phyloP scores from a whole-genome alignment of 225 moss, liverwort and hornwort species.

The Marchantia polymorpha region DNA sequence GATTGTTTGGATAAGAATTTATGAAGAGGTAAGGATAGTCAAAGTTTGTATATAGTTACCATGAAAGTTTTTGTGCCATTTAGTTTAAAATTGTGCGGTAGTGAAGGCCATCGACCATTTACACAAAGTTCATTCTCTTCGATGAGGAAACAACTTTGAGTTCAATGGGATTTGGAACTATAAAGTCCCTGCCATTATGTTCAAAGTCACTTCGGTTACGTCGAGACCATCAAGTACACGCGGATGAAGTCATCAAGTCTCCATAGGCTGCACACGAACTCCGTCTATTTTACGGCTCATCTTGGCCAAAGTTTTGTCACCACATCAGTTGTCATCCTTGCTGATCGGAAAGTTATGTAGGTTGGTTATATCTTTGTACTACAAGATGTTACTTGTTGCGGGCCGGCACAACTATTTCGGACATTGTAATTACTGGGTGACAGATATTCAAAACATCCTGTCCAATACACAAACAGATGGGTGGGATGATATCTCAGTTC shows the following conservation, averaged over 20 bases:
- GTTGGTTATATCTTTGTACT: too few species aligned
- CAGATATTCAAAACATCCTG: too few species aligned
- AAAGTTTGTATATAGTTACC: not conserved
- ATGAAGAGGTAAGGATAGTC: slow-evolving; percentile 36
- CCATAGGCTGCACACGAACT: not conserved
- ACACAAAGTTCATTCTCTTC: too few species aligned
- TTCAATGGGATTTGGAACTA: not conserved
- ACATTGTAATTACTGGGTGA: too few species aligned
- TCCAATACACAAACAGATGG: too few species aligned
- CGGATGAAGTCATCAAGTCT: too few species aligned
- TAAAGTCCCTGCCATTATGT: not conserved
- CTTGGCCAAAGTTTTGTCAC: not conserved
- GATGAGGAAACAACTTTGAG: not conserved
- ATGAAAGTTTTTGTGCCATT: not conserved
- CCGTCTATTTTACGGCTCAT: not conserved
- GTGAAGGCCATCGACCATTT: not conserved
- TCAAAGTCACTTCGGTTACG: not conserved
- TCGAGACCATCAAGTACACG: not conserved
- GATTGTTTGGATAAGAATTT: slow-evolving; percentile 41
- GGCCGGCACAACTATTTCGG: too few species aligned
- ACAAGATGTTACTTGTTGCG: too few species aligned
- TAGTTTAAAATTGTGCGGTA: not conserved
- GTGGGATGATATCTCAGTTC: too few species aligned
- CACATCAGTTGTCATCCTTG: not conserved
- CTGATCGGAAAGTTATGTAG: too few species aligned